Percentiles rank a stretch among this genome's conserved stretches.
phyloP scores from a whole-genome alignment of 2,329 filamentous ascomycete genomes.

The Ascochyta viciae-villosae region DNA sequence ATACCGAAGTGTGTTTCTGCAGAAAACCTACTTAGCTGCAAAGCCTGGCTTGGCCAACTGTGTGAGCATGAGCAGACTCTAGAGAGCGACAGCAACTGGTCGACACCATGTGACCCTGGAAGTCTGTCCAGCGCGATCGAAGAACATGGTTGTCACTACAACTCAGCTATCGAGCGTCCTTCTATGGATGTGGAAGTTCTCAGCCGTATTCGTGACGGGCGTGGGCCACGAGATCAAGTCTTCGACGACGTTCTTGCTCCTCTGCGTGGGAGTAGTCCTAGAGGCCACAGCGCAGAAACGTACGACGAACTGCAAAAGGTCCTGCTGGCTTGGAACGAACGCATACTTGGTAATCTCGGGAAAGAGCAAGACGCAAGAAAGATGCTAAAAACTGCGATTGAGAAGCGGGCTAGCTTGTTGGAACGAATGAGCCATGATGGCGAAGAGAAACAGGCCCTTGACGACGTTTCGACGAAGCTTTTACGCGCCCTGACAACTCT shows the following conservation, averaged over 20 bases:
- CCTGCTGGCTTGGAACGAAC: background rate
- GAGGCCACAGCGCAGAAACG: background rate
- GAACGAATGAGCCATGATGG: background rate
- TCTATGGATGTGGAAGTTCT: conserved; percentile 21
- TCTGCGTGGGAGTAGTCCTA: background rate
- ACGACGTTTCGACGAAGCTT: conserved; percentile 5
- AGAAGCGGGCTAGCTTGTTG: background rate
- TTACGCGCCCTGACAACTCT: conserved; percentile 24
- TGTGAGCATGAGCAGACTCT: conserved; percentile 15
- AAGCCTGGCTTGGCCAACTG: conserved; percentile 15
- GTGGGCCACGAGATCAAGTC: conserved; percentile 15
- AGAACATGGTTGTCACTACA: background rate
- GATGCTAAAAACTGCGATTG: background rate
- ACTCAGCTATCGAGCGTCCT: background rate
- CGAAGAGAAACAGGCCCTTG: background rate
- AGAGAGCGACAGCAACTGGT: conserved; percentile 1
- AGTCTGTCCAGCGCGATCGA: background rate
- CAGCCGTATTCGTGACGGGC: conserved; percentile 21
- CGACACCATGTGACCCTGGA: background rate
- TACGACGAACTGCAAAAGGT: background rate
- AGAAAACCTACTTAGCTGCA: background rate
- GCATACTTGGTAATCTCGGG: background rate
- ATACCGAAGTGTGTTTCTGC: background rate
- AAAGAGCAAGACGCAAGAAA: background rate
- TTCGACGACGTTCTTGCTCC: conserved; percentile 30